phyloP scores from a whole-genome alignment of 164 flowering plant species.

The Magnolia officinalis region DNA sequence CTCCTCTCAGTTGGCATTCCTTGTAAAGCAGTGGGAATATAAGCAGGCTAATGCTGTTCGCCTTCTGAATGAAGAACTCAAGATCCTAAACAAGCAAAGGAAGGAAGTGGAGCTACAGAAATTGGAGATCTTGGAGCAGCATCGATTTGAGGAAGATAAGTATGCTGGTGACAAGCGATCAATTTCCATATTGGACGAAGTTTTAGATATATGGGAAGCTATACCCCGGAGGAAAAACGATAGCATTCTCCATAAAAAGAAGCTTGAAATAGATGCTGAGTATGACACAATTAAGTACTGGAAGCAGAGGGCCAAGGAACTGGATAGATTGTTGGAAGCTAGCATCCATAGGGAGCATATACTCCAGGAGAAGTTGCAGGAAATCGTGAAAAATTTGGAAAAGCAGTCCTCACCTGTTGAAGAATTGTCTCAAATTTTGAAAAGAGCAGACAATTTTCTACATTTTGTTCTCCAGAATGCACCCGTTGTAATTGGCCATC shows the following conservation, averaged over 20 bases:
- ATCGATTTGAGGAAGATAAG: slow-evolving; percentile 67
- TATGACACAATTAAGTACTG: slow-evolving; percentile 68
- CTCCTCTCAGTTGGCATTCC: slow-evolving; percentile 66
- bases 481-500: slow-evolving; percentile 95
- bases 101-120: slow-evolving; percentile 74
- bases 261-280: slow-evolving; percentile 68
- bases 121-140: slow-evolving; percentile 75
- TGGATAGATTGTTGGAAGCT: slow-evolving; percentile 73
- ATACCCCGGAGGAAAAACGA: slow-evolving; percentile 51
- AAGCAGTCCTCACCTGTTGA: slow-evolving; percentile 87
- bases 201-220: slow-evolving; percentile 54
- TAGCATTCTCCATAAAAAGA: slow-evolving; percentile 44
- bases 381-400: slow-evolving; percentile 59
- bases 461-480: slow-evolving; percentile 97
- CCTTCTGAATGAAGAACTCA: slow-evolving; percentile 84
- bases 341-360: slow-evolving; percentile 75
- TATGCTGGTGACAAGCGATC: slow-evolving; percentile 65
- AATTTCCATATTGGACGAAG: slow-evolving; percentile 67
- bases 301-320: slow-evolving; percentile 70
- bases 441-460: slow-evolving; percentile 90
- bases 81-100: slow-evolving; percentile 65
- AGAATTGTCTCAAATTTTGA: slow-evolving; percentile 79
- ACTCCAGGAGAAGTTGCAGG: slow-evolving; percentile 69
- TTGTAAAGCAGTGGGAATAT: slow-evolving; percentile 85
- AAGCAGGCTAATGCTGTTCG: slow-evolving; percentile 87